Evolutionary conservation across 345 rosid genomes (phyloP), one percentile per base, ranked within the genome.

Genomic region (Geranium brycei): DNA sequence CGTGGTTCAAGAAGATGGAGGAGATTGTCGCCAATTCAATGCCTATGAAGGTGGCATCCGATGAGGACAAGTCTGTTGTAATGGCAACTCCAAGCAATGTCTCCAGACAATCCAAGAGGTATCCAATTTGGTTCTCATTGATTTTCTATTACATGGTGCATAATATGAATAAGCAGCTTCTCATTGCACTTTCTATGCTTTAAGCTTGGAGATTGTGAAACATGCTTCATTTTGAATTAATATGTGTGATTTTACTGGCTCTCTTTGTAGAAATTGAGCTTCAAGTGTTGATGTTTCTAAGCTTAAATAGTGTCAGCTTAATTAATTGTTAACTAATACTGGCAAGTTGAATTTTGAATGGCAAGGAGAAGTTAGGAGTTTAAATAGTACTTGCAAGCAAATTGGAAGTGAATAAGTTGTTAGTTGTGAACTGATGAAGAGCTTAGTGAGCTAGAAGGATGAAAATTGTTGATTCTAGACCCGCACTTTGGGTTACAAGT

Each of bases 1-100:
- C 88, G 66, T 91, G 96, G 96, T 89, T 87, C 47, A 87, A 85
- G 77, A 82, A 82, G 71, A 81, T 89, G 80, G 98, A 87, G 68
- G 91, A 76, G 30, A 85, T 91, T 30, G 82, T 91, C 16, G 93
- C 91, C 4, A 84, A 73, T 76, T 80, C 88, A 0, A 41, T 81
- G 64, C 71, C 77, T 6, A 61, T 60, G 4, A 82, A 86, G 77
- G 69, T 69, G 19, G 78, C 69, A 0, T 19, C 72, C 8, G 89
- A 84, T 66, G 96, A 88, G 0, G 89, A 77, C 57, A 78, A 80
- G 68, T 74, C 72, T 1, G 59, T 68, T n/a, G 78, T 75, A 71
- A 76, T 81, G 59, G 74, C 73, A 67, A 76, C 81, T 62, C 60
- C 81, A 53, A 77, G 73, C 5, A 70, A 64, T 78, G 58, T 79